These are phyloP conservation scores for Osmanthus fragrans DNA, from an alignment of 257 asterid genomes.

Conservation along the genomic window DNA sequence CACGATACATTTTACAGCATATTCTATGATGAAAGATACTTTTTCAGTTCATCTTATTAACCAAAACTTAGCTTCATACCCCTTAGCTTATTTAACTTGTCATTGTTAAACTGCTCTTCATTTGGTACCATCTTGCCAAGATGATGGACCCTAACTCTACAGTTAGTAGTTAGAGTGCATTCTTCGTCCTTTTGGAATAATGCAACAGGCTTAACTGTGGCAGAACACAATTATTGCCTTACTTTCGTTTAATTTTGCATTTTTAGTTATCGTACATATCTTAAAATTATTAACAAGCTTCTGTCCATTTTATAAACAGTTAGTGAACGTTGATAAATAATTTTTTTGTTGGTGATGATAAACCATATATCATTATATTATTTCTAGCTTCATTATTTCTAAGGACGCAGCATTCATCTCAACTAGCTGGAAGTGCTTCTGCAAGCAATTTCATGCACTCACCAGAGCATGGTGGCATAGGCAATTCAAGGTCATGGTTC, in stretches of 20 bases:
- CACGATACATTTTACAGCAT: not conserved
- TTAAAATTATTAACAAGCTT: not conserved
- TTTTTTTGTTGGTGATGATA: not conserved
- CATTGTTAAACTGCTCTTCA: not conserved
- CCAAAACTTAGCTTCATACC: not conserved
- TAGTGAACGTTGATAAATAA: not conserved
- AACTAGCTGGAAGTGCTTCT: slow-evolving; percentile 48
- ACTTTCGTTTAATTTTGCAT: not conserved
- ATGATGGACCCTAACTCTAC: not conserved
- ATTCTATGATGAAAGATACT: too few species aligned
- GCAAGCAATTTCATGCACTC: slow-evolving; percentile 50
- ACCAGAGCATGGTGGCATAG: slow-evolving; percentile 58
- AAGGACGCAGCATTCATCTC: slow-evolving; percentile 54
- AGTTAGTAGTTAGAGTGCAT: not conserved
- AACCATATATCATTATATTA: slow-evolving; percentile 5
- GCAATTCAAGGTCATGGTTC: slow-evolving; percentile 71
- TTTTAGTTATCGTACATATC: not conserved
- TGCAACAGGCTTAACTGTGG: not conserved
- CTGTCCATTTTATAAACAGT: not conserved
- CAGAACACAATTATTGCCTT: not conserved
- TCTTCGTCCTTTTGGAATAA: slow-evolving; percentile 12
- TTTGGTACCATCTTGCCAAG: not conserved
- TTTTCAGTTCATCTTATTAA: not conserved
- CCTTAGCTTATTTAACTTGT: not conserved
- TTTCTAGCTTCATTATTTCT: slow-evolving; percentile 68